Conservation (phyloP, 352 stramenopile genomes). For the Elongisporangium anandrum region DNA sequence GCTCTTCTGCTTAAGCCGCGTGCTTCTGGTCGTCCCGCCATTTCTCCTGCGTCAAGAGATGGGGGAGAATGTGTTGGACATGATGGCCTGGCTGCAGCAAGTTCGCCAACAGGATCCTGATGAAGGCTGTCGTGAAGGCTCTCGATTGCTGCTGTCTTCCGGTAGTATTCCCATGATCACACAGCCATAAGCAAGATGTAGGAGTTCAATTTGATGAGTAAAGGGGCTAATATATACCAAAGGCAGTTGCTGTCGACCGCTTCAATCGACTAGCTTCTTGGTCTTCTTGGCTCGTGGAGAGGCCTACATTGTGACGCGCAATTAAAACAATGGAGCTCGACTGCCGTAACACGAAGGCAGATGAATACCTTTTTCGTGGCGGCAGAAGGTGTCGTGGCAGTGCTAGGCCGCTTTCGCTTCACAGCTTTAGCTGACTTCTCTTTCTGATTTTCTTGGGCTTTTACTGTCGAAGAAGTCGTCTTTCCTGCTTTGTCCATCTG, state of each 20-base stretch:
- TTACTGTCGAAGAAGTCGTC: not conserved
- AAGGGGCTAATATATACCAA: not conserved
- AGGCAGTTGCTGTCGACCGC: no score
- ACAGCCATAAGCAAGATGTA: not conserved
- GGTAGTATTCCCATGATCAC: conserved; percentile 20
- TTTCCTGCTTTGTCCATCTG: not conserved
- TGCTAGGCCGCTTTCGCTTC: conserved; percentile 1
- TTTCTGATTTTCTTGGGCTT: not conserved
- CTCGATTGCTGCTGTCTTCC: conserved; percentile 47
- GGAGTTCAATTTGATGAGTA: not conserved
- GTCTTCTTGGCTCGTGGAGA: conserved; percentile 10
- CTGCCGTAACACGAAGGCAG: not conserved
- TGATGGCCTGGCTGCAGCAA: conserved; percentile 51
- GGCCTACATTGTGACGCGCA: not conserved
- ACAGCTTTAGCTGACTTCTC: not conserved
- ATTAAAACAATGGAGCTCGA: not conserved
- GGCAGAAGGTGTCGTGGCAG: not conserved
- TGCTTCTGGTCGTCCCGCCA: conserved; percentile 56
- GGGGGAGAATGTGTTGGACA: conserved; percentile 32
- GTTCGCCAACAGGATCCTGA: conserved; percentile 46
- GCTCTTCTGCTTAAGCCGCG: conserved; percentile 63
- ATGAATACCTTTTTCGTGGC: conserved; percentile 7
- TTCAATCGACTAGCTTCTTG: conserved; percentile 8
- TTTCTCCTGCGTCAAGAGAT: conserved; percentile 53
- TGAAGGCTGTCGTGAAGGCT: conserved; percentile 63